A percentile compares a stretch with the other conserved stretches of the same genome.
Conservation (phyloP, 768 basidiomycete species). For the Collybiopsis confluens region DNA sequence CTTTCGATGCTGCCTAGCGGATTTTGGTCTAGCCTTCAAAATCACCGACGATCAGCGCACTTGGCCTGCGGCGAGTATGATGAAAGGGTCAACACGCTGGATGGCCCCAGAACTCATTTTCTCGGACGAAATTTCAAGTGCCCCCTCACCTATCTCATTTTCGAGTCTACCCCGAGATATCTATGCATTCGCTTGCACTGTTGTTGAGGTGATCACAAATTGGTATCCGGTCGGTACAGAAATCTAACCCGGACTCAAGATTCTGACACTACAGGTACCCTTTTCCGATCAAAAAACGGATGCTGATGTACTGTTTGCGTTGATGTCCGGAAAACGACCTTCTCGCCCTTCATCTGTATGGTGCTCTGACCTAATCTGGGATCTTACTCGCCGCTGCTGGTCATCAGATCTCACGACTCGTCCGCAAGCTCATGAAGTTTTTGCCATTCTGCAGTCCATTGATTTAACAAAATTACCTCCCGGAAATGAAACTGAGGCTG, state of each 20-base stretch:
- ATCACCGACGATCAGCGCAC: not conserved
- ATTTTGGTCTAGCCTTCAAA: constrained; percentile 4
- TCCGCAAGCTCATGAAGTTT: not conserved
- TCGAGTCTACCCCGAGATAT: too few species aligned
- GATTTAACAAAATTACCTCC: too few species aligned
- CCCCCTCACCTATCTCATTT: too few species aligned
- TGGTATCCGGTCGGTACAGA: not conserved
- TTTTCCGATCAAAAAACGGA: not conserved
- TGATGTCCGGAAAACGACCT: not conserved
- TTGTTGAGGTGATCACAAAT: too few species aligned
- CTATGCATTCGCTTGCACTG: too few species aligned
- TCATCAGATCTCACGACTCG: not conserved
- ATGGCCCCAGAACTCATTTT: too few species aligned
- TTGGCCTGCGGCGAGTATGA: too few species aligned
- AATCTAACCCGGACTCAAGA: not conserved
- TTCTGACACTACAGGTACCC: not conserved
- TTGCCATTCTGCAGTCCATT: too few species aligned
- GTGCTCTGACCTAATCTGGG: not conserved
- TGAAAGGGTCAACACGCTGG: too few species aligned
- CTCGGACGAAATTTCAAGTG: too few species aligned
- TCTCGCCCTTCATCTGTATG: not conserved
- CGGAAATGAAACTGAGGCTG: too few species aligned
- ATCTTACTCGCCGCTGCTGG: not conserved
- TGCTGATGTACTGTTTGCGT: not conserved
- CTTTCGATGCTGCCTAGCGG: constrained; percentile 5